Percentiles rank a stretch among this genome's conserved stretches.
Conservation (phyloP, 2,329 filamentous ascomycete species). For the Alternaria gaisen region DNA sequence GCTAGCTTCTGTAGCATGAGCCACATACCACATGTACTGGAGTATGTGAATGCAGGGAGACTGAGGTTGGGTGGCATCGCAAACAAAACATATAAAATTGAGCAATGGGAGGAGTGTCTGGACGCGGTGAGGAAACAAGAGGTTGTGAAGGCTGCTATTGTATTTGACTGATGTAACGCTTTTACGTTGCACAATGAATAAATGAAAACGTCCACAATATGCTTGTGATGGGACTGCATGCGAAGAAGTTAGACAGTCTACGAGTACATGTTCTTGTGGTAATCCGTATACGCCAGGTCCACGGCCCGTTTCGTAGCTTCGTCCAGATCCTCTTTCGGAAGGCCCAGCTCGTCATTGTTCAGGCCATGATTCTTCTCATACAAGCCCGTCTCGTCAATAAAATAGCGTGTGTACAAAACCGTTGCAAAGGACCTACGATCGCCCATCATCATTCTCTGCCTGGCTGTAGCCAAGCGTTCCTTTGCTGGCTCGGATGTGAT, state of each 20-base stretch:
- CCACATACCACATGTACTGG: constrained; percentile 38
- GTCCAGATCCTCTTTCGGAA: constrained; percentile 68
- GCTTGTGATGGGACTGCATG: background rate
- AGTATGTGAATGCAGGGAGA: constrained; percentile 65
- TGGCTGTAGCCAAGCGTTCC: constrained; percentile 61
- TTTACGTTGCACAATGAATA: background rate
- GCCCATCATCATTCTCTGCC: constrained; percentile 58
- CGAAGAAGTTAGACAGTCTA: background rate
- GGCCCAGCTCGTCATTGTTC: constrained; percentile 64
- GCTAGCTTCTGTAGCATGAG: constrained; percentile 74
- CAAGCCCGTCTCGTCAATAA: constrained; percentile 50
- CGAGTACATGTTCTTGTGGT: constrained; percentile 10
- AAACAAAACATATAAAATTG: constrained; percentile 77
- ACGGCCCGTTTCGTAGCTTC: constrained; percentile 57
- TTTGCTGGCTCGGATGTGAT: constrained; percentile 54
- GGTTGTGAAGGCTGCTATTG: constrained; percentile 78
- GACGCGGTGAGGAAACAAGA: constrained; percentile 76
- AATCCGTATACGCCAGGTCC: constrained; percentile 15
- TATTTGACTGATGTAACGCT: constrained; percentile 61
- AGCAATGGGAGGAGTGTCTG: constrained; percentile 75
- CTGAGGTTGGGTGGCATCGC: constrained; percentile 73
- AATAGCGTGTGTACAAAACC: constrained; percentile 64
- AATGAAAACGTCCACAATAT: background rate
- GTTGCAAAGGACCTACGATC: constrained; percentile 53
- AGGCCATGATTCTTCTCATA: constrained; percentile 46